phyloP scores from a whole-genome alignment of 371 early-diverging fungal species.

The Syncephalastrum contaminatum region DNA sequence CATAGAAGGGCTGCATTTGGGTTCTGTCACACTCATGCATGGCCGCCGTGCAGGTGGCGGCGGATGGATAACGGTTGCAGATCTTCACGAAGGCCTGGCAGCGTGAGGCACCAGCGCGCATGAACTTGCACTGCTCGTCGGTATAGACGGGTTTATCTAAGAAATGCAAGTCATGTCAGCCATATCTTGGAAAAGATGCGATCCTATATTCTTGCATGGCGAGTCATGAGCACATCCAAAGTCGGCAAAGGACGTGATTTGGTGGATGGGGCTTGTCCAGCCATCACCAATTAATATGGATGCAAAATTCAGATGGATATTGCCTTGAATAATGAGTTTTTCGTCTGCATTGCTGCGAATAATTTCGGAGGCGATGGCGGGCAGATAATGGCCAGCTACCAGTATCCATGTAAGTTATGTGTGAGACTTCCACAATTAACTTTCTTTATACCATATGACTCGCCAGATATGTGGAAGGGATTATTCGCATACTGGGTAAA shows the following conservation, averaged over 20 bases:
- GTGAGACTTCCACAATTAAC: neutral
- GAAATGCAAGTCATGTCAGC: neutral
- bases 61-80: constrained; percentile 74
- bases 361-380: constrained; percentile 72
- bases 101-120: constrained; percentile 65
- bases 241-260: constrained; percentile 81
- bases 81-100: constrained; percentile 69
- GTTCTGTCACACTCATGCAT: constrained; percentile 76
- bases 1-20: constrained; percentile 45
- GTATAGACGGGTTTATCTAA: constrained; percentile 23
- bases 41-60: constrained; percentile 82
- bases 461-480: constrained; percentile 58
- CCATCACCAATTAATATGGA: constrained; percentile 90
- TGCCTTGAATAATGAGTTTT: constrained; percentile 8
- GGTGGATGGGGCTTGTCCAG: constrained; percentile 78
- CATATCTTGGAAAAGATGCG: neutral
- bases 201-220: neutral
- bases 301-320: constrained; percentile 46
- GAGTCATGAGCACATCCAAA: constrained; percentile 70
- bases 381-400: constrained; percentile 76
- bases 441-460: constrained; percentile 46
- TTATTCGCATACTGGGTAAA: constrained; percentile 42
- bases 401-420: neutral
- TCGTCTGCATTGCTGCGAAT: constrained; percentile 18
- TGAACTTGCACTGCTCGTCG: constrained; percentile 62